Conservation (phyloP, 345 rosid genomes). For the Citropsis articulata region DNA sequence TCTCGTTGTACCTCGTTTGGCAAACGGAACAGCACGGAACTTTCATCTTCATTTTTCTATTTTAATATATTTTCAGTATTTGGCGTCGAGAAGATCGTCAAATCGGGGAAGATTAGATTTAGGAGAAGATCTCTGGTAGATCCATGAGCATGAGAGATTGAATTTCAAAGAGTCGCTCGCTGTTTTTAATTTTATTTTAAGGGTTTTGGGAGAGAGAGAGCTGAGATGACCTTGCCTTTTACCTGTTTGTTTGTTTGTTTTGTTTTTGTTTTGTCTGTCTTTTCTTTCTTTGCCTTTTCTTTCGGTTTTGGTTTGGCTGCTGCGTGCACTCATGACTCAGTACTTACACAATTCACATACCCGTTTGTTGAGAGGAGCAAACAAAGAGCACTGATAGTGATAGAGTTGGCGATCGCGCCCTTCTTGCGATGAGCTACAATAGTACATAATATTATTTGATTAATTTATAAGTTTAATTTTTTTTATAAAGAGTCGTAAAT, state of each 20-base stretch:
- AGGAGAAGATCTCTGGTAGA: not conserved
- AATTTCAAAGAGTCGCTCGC: not conserved
- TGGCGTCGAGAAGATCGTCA: not conserved
- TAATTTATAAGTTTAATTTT: no score
- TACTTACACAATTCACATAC: not conserved
- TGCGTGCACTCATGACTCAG: not conserved
- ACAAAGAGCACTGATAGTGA: no score
- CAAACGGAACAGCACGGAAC: conserved; percentile 91
- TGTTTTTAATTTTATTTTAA: not conserved
- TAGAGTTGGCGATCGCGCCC: no score
- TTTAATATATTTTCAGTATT: no score
- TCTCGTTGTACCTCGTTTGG: conserved; percentile 90
- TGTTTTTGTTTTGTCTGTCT: not conserved
- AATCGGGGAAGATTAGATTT: not conserved
- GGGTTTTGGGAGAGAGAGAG: not conserved
- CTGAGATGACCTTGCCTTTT: not conserved
- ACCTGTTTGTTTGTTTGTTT: not conserved
- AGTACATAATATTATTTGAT: no score
- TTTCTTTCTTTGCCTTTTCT: not conserved
- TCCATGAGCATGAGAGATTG: not conserved
- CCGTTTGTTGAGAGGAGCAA: not conserved
- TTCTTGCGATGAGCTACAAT: no score
- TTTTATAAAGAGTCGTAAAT: no score
- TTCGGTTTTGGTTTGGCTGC: conserved; percentile 7
- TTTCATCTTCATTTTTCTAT: conserved; percentile 33